A percentile compares a stretch with the other conserved stretches of the same genome.
phyloP scores from a whole-genome alignment of 2,329 filamentous ascomycete genomes.

The Phyllosticta citriasiana region DNA sequence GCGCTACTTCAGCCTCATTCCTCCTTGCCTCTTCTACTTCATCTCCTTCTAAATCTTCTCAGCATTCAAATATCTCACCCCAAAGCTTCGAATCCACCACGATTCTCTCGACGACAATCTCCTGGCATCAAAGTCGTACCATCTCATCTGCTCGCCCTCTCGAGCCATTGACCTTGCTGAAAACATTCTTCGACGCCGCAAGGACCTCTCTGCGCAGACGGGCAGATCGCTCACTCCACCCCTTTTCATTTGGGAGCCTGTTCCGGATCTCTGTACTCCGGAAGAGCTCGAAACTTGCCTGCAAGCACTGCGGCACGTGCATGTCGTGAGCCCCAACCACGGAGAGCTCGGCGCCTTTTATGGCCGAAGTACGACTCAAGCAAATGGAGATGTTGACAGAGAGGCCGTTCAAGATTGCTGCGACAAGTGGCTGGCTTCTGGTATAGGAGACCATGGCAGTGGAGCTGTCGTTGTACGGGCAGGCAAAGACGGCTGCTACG shows the following conservation, averaged over 20 bases:
- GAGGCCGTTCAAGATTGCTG: conserved; percentile 32
- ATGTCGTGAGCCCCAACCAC: conserved; percentile 71
- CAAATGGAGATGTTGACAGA: conserved; percentile 24
- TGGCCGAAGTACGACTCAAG: conserved; percentile 33
- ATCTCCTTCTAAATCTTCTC: neutral
- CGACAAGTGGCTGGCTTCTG: conserved; percentile 25
- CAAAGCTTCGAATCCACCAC: conserved; percentile 71
- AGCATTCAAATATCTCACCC: conserved; percentile 79
- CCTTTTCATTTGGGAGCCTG: conserved; percentile 88
- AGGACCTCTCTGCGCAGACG: conserved; percentile 18
- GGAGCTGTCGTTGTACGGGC: conserved; percentile 58
- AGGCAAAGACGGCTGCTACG: conserved; percentile 60
- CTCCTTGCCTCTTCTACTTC: neutral
- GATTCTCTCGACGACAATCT: conserved; percentile 57
- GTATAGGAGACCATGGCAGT: conserved; percentile 25
- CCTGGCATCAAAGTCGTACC: conserved; percentile 66
- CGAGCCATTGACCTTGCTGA: conserved; percentile 68
- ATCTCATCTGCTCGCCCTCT: conserved; percentile 72
- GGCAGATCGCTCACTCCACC: conserved; percentile 38
- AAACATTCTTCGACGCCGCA: conserved; percentile 52
- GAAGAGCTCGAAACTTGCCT: conserved; percentile 47
- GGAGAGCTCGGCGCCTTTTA: conserved; percentile 82
- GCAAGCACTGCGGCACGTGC: conserved; percentile 43
- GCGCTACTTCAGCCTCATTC: neutral
- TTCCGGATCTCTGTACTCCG: conserved; percentile 76